Percentiles rank a stretch among this genome's conserved stretches.
Conservation (phyloP, 805 yeast species). For the Candida lessepsii region DNA sequence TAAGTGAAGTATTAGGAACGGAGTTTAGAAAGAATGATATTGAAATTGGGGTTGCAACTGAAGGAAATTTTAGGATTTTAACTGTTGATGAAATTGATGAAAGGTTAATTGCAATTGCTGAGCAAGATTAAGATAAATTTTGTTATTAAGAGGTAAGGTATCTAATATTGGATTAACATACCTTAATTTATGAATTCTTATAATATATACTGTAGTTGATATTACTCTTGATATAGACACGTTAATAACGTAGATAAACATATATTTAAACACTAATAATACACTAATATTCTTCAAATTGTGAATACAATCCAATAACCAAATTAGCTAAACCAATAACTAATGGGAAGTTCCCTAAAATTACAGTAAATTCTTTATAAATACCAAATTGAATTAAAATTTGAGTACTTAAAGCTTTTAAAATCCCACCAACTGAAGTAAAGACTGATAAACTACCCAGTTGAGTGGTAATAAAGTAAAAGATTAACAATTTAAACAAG, state of each 20-base stretch:
- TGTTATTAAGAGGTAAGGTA: too few species aligned
- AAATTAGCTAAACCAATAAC: constrained; percentile 47
- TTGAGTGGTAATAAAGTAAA: constrained; percentile 37
- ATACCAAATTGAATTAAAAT: constrained; percentile 36
- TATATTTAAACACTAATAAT: constrained; percentile 7
- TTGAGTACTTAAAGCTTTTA: constrained; percentile 29
- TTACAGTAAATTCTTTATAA: constrained; percentile 32
- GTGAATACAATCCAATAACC: constrained; percentile 51
- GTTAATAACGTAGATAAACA: too few species aligned
- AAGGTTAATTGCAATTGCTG: constrained; percentile 90
- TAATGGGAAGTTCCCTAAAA: constrained; percentile 49
- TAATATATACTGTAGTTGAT: too few species aligned
- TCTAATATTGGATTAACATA: too few species aligned
- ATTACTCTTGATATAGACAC: too few species aligned
- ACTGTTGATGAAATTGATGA: constrained; percentile 90
- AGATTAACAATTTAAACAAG: constrained; percentile 44
- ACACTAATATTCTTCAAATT: constrained; percentile 41
- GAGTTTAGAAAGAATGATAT: constrained; percentile 93
- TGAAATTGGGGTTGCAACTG: constrained; percentile 87
- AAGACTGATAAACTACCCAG: constrained; percentile 27
- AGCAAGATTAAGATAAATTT: constrained; percentile 72
- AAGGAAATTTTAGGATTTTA: constrained; percentile 67
- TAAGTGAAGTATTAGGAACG: constrained; percentile 84
- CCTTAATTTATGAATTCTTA: too few species aligned
- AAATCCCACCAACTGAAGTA: constrained; percentile 23